phyloP scores from a whole-genome alignment of 257 asterid species.

The Asclepias syriaca region DNA sequence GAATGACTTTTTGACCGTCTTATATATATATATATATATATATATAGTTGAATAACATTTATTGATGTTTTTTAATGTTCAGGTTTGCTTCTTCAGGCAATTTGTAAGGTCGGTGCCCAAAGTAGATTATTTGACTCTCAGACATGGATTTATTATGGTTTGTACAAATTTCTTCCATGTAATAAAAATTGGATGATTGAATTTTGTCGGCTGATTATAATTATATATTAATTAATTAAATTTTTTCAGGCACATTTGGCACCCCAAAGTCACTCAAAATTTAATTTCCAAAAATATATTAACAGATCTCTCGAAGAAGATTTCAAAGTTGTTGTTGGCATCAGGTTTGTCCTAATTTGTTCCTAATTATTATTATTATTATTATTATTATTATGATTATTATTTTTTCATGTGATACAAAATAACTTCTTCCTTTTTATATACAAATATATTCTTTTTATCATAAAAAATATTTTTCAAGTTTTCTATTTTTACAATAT shows the following conservation, averaged over 20 bases:
- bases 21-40: not conserved
- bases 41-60: not conserved
- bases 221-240: not conserved
- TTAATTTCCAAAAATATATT: constrained; percentile 77
- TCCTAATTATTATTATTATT: not conserved
- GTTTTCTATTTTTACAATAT: too few relatives aligned
- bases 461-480: too few relatives aligned
- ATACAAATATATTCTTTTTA: not conserved
- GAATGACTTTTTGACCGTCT: not conserved
- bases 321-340: constrained; percentile 93
- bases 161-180: not conserved
- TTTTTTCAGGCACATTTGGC: constrained; percentile 76
- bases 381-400: too few relatives aligned
- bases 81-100: constrained; percentile 91
- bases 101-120: constrained; percentile 83
- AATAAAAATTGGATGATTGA: too few relatives aligned
- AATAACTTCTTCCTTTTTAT: not conserved
- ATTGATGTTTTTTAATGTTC: not conserved
- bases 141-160: constrained; percentile 95
- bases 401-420: too few relatives aligned
- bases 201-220: not conserved
- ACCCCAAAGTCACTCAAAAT: constrained; percentile 65
- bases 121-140: constrained; percentile 77
- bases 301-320: constrained; percentile 91
- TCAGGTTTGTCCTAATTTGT: constrained; percentile 46